These are phyloP conservation scores for Scopulariopsis brevicaulis DNA, from an alignment of 2,329 filamentous ascomycete species.

Conservation along the genomic window DNA sequence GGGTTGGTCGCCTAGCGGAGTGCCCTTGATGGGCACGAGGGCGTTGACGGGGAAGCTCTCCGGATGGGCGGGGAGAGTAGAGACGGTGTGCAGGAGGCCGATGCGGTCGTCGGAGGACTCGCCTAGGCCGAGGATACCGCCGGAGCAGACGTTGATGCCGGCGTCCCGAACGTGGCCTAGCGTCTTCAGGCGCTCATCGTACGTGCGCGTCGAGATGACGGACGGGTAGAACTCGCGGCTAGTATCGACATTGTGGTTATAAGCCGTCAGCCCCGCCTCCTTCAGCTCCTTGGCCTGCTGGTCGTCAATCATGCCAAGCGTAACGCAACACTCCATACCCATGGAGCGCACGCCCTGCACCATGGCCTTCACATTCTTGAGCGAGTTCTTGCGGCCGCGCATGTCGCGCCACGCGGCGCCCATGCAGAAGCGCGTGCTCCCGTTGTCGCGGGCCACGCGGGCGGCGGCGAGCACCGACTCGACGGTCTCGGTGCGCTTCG, in stretches of 20 bases:
- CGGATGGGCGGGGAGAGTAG: slow-evolving; percentile 69
- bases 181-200: slow-evolving; percentile 77
- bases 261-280: slow-evolving; percentile 74
- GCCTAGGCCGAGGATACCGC: slow-evolving; percentile 77
- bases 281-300: slow-evolving; percentile 74
- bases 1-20: slow-evolving; percentile 65
- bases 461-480: slow-evolving; percentile 73
- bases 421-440: slow-evolving; percentile 90
- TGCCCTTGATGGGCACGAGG: slow-evolving; percentile 82
- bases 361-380: slow-evolving; percentile 82
- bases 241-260: slow-evolving; percentile 92
- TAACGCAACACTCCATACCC: slow-evolving; percentile 91
- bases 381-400: slow-evolving; percentile 73
- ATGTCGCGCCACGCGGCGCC: slow-evolving; percentile 91
- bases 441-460: slow-evolving; percentile 66
- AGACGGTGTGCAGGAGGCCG: slow-evolving; percentile 71
- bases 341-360: slow-evolving; percentile 67
- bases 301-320: slow-evolving; percentile 81
- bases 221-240: slow-evolving; percentile 79
- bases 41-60: slow-evolving; percentile 90
- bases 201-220: slow-evolving; percentile 75
- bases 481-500: slow-evolving; percentile 68
- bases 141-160: slow-evolving; percentile 82
- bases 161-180: slow-evolving; percentile 72
- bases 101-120: slow-evolving; percentile 71